phyloP scores from a whole-genome alignment of 2,329 filamentous ascomycete genomes.

The Fusarium sp. region DNA sequence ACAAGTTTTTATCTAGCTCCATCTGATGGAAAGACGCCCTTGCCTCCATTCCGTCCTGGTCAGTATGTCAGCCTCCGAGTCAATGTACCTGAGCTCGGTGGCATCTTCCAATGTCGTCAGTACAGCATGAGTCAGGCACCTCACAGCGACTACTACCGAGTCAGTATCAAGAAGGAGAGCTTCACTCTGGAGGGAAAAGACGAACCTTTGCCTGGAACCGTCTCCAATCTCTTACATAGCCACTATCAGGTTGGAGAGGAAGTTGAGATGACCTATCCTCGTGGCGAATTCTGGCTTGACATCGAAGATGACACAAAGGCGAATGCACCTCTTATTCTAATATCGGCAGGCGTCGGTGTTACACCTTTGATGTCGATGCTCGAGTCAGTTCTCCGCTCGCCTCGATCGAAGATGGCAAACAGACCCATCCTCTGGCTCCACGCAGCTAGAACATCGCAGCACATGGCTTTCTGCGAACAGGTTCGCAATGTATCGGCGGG shows the following conservation, averaged over 20 bases:
- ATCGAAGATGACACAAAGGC: background rate
- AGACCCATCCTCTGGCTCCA: background rate
- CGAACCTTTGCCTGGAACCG: background rate
- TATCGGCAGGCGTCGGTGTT: background rate
- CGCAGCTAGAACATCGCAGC: background rate
- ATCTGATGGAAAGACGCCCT: slow-evolving; percentile 58
- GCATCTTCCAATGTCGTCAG: slow-evolving; percentile 69
- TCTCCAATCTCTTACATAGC: slow-evolving; percentile 4
- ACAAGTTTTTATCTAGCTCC: slow-evolving; percentile 74
- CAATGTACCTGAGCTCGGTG: slow-evolving; percentile 61
- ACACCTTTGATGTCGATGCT: background rate
- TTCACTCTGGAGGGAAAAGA: background rate
- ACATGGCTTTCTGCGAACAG: background rate
- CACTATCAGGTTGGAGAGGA: slow-evolving; percentile 2
- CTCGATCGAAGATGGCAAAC: background rate
- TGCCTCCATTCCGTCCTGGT: slow-evolving; percentile 54
- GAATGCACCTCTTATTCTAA: background rate
- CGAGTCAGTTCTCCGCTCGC: background rate
- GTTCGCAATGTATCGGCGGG: background rate
- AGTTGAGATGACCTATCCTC: background rate
- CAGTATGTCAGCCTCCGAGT: slow-evolving; percentile 44
- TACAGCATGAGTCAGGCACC: slow-evolving; percentile 75
- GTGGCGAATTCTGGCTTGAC: slow-evolving; percentile 4
- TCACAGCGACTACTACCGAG: slow-evolving; percentile 66
- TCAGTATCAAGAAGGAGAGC: slow-evolving; percentile 66